Evolutionary conservation across 129 eudicot species (phyloP), one percentile per base, ranked within the genome.

Genomic region (Centrapalus pauciflorus): DNA sequence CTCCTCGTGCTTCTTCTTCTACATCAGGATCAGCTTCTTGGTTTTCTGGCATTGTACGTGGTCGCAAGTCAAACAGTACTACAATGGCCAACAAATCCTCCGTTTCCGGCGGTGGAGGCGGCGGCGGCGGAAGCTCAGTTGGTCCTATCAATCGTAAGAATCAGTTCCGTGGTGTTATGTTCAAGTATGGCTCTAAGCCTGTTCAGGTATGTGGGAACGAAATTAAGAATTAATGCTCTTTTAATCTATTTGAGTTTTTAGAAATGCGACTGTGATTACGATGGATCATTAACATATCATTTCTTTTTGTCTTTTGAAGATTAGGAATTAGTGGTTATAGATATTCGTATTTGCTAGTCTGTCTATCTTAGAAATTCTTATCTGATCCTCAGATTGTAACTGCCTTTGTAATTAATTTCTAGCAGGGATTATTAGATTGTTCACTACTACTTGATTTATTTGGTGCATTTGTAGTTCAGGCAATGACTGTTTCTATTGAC

Each of bases 161-260:
- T 76, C 96, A 93, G 83, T 84, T 88, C 35, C 81, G 83, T 64
- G 99, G 99, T n/a, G 88, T 85, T 38, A 87, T 93, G 89, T 93
- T 93, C 64, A 86, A 83, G 75, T 93, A 93, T 58, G 96, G 92
- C 17, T 77, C 92, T 7, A 88, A 93, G 68, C 50, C 98, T 38
- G 69, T 77, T 71, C 95, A 93, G 95, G 96, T 94, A 17, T 30
- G 59, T 19, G 14, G 4, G 16, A 65, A 64, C 23, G 11, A 34
- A 16, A 11, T 29, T 46, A 0, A 50, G 16, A 16, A 21, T 55
- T 20, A 0, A 13, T 5, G n/a, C 27, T 52, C 28, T 19, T 1
- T 14, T 20, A 25, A 27, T 71, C 48, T 23, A 20, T 23, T 27
- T 41, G 23, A 52, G 73, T 23, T 50, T 7, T 21, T 34, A 17